Evolutionary conservation across 83 land plant genomes (phyloP), one percentile per base, ranked within the genome.

Genomic region (Larix sibirica): DNA sequence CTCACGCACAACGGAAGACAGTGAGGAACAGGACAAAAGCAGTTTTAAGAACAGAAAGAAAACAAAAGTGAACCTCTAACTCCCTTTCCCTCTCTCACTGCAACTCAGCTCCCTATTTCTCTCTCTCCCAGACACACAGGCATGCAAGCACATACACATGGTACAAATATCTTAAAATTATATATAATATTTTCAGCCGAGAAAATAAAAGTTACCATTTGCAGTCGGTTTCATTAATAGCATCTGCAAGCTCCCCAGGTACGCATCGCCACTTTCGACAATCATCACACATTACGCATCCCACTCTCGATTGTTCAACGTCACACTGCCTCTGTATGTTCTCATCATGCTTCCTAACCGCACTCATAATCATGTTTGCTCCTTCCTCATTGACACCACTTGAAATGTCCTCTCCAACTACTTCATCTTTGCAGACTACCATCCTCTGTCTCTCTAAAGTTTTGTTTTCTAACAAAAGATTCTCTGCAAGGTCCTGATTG

Each of bases 201-300:
- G 50, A 38, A 67, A 67, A 18, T 26, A 56, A 84, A 58, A 7
- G 21, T 83, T 93, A 96, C 99, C 99, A 97, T 83, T 66, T 82
- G 75, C 85, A 84, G 63, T 92, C 83, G 31, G 93, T 88, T 56
- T 88, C 88, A 23, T 85, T 91, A 70, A 97, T 92, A 10, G 33
- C 58, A 80, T 95, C 92, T 58, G 91, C 95, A 64, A 97, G 91
- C 26, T 79, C 82, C 83, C 86, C 88, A 3, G 96, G 85, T 65
- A 97, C 91, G 68, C 95, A 86, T 10, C 96, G 87, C 99, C 99
- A 97, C 71, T 95, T 97, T 2, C 78, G 75, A 77, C 96, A 97
- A 80, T 89, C 92, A 88, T 97, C 99, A 89, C 99, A 97, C 36
- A 80, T 64, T 44, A 90, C 99, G 98, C 98, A 97, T 58, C 98